These are phyloP conservation scores for Hypoxylon sp. DNA, from an alignment of 2,329 filamentous ascomycete genomes.

Conservation along the genomic window DNA sequence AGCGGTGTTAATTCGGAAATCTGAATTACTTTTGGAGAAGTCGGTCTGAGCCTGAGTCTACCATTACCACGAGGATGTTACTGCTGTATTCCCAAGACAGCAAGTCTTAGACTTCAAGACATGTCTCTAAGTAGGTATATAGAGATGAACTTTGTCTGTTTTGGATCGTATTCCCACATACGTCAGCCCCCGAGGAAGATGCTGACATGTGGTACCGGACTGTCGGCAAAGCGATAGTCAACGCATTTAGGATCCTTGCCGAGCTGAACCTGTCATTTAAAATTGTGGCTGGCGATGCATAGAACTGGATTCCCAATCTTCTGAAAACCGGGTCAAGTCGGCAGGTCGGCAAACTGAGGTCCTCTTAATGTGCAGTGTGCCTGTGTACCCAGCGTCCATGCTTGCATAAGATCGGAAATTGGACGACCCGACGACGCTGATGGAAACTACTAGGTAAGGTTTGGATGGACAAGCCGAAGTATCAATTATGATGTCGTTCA, in stretches of 20 bases:
- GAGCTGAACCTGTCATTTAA: conserved; percentile 36
- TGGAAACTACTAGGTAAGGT: too few relatives aligned
- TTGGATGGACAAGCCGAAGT: background rate
- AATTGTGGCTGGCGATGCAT: conserved; percentile 28
- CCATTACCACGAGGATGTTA: background rate
- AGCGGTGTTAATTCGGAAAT: too few relatives aligned
- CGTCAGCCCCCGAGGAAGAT: background rate
- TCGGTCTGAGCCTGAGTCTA: background rate
- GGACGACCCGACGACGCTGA: background rate
- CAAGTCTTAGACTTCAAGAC: background rate
- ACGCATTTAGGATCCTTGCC: conserved; percentile 18
- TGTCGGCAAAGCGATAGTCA: conserved; percentile 11
- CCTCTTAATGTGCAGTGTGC: conserved; percentile 1
- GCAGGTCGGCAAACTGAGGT: conserved; percentile 32
- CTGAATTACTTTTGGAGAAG: background rate
- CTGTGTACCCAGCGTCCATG: too few relatives aligned
- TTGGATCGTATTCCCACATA: background rate
- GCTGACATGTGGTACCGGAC: conserved; percentile 7
- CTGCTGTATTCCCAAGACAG: background rate
- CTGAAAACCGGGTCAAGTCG: conserved; percentile 22
- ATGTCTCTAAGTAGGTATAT: background rate
- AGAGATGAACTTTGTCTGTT: background rate
- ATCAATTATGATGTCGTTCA: conserved; percentile 1
- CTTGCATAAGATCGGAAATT: conserved; percentile 33
- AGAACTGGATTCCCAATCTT: conserved; percentile 22